These are phyloP conservation scores for Chlorella sp. DNA, from an alignment of 139 green algal genomes.

Conservation along the genomic window DNA sequence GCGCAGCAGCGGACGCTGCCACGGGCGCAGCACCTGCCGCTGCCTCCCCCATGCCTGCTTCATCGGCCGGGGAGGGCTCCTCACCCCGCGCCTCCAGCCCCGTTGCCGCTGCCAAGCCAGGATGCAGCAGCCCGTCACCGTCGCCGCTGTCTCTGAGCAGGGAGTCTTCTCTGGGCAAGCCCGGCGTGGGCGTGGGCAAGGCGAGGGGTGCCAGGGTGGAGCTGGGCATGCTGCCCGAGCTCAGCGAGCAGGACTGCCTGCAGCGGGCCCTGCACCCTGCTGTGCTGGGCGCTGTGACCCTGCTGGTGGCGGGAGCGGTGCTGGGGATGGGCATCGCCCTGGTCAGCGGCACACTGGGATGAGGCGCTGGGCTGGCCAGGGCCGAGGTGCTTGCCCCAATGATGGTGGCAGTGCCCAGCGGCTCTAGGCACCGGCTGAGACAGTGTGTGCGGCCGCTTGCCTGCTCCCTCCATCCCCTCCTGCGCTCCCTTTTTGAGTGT, in stretches of 20 bases:
- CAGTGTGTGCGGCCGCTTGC: neutral
- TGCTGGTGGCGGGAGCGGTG: neutral
- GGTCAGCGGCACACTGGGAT: neutral
- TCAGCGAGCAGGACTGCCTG: neutral
- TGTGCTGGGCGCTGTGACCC: neutral
- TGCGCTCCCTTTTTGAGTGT: neutral
- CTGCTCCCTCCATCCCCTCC: neutral
- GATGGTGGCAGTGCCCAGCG: too few species aligned
- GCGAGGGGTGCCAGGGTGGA: neutral
- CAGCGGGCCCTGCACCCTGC: constrained; percentile 17
- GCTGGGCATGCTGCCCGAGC: neutral
- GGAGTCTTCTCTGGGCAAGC: neutral
- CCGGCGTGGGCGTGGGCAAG: neutral
- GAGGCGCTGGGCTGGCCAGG: neutral
- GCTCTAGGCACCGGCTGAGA: neutral
- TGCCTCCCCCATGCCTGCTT: neutral
- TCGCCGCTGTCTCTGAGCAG: neutral
- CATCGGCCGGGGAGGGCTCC: neutral
- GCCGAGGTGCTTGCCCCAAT: too few species aligned
- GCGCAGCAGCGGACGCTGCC: neutral
- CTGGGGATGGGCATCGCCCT: constrained; percentile 8
- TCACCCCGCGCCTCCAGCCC: neutral
- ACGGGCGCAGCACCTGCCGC: too few species aligned
- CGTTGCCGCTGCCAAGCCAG: neutral
- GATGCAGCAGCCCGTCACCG: neutral